A percentile compares a stretch with the other conserved stretches of the same genome.
Conservation (phyloP, 23 red algal genomes). For the Chondrus crispus region DNA sequence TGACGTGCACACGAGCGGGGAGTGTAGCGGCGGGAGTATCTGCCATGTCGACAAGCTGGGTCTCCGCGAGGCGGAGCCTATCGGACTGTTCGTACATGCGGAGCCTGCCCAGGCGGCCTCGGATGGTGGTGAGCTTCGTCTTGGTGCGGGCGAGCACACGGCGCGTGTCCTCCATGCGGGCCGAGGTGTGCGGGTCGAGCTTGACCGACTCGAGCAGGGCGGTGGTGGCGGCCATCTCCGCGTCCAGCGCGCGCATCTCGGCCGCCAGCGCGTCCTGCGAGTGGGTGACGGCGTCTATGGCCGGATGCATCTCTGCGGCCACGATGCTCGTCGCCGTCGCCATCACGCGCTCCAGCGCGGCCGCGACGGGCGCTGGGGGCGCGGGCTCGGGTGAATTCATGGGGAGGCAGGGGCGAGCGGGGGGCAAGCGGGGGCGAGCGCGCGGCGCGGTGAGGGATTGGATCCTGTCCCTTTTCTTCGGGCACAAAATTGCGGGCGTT, state of each 20-base stretch:
- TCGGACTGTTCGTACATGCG: slow-evolving; percentile 29
- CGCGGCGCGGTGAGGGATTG: too few species aligned
- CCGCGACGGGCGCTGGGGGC: background rate
- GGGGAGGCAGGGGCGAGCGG: too few species aligned
- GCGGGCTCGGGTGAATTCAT: background rate
- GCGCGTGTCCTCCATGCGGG: slow-evolving; percentile 28
- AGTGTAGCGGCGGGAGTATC: too few species aligned
- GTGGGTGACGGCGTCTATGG: background rate
- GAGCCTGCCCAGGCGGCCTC: slow-evolving; percentile 29
- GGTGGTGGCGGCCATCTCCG: slow-evolving; percentile 33
- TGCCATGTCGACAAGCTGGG: background rate
- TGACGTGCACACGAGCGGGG: too few species aligned
- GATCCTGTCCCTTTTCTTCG: too few species aligned
- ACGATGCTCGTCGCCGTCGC: background rate
- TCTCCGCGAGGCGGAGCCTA: background rate
- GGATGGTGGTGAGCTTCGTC: slow-evolving; percentile 33
- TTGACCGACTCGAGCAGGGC: slow-evolving; percentile 27
- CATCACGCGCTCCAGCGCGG: background rate
- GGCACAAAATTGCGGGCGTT: background rate
- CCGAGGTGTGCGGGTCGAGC: slow-evolving; percentile 30
- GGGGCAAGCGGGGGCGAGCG: too few species aligned
- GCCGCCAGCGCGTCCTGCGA: slow-evolving; percentile 25
- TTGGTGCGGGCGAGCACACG: slow-evolving; percentile 15
- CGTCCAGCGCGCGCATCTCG: background rate
- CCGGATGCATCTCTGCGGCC: slow-evolving; percentile 9